phyloP scores from a whole-genome alignment of 2,329 filamentous ascomycete genomes.

The Exophiala phaeomuriformis region DNA sequence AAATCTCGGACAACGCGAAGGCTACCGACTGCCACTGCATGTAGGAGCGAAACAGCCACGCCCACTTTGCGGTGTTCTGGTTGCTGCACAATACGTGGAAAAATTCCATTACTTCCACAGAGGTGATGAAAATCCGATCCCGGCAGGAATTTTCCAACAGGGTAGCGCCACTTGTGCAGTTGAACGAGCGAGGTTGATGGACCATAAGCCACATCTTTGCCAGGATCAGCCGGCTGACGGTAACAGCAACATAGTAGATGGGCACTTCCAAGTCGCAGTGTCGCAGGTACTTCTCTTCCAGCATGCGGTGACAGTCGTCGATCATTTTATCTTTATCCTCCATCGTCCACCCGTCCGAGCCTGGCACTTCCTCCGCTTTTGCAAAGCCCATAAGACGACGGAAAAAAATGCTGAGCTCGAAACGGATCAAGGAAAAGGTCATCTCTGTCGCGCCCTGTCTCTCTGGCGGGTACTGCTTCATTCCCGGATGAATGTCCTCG shows the following conservation, averaged over 20 bases:
- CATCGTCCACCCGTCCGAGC: constrained; percentile 13
- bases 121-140: constrained; percentile 62
- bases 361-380: constrained; percentile 22
- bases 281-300: constrained; percentile 50
- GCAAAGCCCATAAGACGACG: constrained; percentile 36
- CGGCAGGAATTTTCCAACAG: constrained; percentile 54
- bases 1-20: constrained; percentile 55
- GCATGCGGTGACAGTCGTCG: constrained; percentile 46
- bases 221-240: constrained; percentile 63
- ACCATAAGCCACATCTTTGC: constrained; percentile 71
- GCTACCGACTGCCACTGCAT: constrained; percentile 60
- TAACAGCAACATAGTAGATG: constrained; percentile 62
- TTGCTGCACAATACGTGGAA: constrained; percentile 59
- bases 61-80: constrained; percentile 54
- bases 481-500: constrained; percentile 43
- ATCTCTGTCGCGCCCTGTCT: constrained; percentile 49
- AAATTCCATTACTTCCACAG: constrained; percentile 68
- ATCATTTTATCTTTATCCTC: constrained; percentile 42
- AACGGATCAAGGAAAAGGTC: constrained; percentile 46
- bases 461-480: constrained; percentile 43
- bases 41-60: constrained; percentile 58
- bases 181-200: constrained; percentile 57
- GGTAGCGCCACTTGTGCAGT: constrained; percentile 47
- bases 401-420: constrained; percentile 44
- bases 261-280: constrained; percentile 47